Evolutionary conservation across 176 grass and related monocot genomes (phyloP), one percentile per base, ranked within the genome.

Genomic region (Puya raimondii): DNA sequence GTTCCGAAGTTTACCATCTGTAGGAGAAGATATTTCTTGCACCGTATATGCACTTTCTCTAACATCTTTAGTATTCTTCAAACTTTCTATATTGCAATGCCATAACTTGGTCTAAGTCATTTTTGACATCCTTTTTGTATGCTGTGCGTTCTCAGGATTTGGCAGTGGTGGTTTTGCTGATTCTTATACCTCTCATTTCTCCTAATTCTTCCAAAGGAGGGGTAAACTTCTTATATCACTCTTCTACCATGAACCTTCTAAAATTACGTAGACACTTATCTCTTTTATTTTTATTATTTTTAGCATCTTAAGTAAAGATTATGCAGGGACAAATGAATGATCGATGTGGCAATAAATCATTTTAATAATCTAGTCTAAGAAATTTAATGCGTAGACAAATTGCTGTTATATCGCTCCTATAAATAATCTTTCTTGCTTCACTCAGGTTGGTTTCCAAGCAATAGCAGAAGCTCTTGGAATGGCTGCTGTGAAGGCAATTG

Each of bases 151-250:
- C 53, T 14, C 88, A 99, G 87, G 94, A 99, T 83, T 77, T 99
- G 78, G 94, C 89, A 11, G 94, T 99, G 87, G 94, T 99, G 53
- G 94, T 99, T 61, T 74, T 99, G 63, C 74, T 99, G 84, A 99
- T 99, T 70, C 72, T 99, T 53, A 93, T 99, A 78, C 94, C 94
- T 53, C 94, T 99, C 63, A 83, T 99, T 69, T 99, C 94, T 70
- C 94, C 94, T 72, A 99, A 93, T 73, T 99, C 94, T 68, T 99
- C 94, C 33, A 93, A 90, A 93, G 94, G 94, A 93, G 94, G 94
- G 94, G 94, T 99, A 99, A 80, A 8, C 9, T 80, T 88, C 79
- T 84, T 75, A 80, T 72, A 56, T 48, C 59, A 29, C 48, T 84
- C 23, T 83, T 73, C 50, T 33, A n/a, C 11, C 10, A 42, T 33